A percentile compares a stretch with the other conserved stretches of the same genome.
Evolutionary conservation across 164 flowering plant species (phyloP).

Genomic region (Sedum album): DNA sequence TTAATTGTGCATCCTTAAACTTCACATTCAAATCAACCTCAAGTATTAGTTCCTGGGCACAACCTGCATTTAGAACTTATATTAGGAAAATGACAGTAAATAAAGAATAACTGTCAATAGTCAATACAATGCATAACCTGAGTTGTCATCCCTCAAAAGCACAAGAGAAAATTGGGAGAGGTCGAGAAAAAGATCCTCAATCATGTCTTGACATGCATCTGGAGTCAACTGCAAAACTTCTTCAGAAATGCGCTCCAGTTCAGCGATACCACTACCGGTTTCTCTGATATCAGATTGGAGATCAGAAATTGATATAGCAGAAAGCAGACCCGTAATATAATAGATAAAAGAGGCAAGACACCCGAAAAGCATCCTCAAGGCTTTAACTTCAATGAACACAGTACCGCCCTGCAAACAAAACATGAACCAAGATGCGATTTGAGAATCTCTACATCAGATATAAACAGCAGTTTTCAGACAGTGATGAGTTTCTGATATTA

Average conservation of each 20-base stretch:
- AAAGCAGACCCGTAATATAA: constrained; percentile 18
- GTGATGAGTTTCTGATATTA: neutral
- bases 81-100: constrained; percentile 1
- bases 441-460: neutral
- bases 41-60: constrained; percentile 42
- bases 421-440: too few relatives aligned
- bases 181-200: constrained; percentile 31
- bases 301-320: constrained; percentile 19
- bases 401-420: constrained; percentile 80
- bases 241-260: constrained; percentile 12
- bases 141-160: constrained; percentile 40
- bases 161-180: constrained; percentile 41
- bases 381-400: constrained; percentile 46
- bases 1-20: constrained; percentile 27
- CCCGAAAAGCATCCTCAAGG: constrained; percentile 32
- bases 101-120: constrained; percentile 4
- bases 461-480: neutral
- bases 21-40: constrained; percentile 38
- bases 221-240: constrained; percentile 14
- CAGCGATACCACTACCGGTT: constrained; percentile 11
- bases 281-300: constrained; percentile 19
- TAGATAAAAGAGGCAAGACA: constrained; percentile 32
- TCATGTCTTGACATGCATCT: constrained; percentile 13
- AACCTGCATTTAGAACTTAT: constrained; percentile 34
- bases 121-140: constrained; percentile 34